Base-by-base conservation (phyloP, 2,329 filamentous ascomycete genomes). In the Parastagonospora nodorum region DNA sequence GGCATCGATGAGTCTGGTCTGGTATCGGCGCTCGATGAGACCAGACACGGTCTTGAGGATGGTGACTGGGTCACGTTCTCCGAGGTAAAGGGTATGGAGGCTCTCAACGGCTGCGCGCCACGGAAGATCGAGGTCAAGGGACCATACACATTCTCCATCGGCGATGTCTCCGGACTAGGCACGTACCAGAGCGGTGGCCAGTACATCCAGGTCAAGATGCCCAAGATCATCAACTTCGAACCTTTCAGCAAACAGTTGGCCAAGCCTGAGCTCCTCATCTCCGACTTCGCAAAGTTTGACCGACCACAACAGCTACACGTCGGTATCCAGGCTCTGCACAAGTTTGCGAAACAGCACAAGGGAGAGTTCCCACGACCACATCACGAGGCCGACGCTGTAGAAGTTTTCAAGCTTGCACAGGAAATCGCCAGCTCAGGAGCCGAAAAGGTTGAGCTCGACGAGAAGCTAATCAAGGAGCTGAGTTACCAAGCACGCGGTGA, bases 181-280 rank as follows among this genome's bases (percentile, higher is more conserved):
- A 82, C 89, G 66, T 99, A 99, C 78, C 80, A 90, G 78, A 84
- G 89, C 44, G 93, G 93, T 40, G 94, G 94, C 53, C 84, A 96
- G 52, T 99, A 89, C 74, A 88, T 90, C 33, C 94, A 99, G 75
- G 94, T 97, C 75, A 99, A 97, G 83, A 97, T 97, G 93, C 94
- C 94, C 43, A 96, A 94, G 78, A 84, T 91, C 47, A 77, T 97
- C 66, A 84, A 94, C 72, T 99, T 97, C 77, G 90, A 96, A 78
- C 81, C 86, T 35, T 84, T 97, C 50, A 86, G 86, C 36, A 78
- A 84, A 45, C 85, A 96, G 53, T 76, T 97, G 49, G 90, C 90
- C 75, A 89, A 91, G 50, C 94, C 94, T 2, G 93, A 97, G 66
- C 86, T 95, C 58, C 77, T 97, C 67, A 85, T 96, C 53, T 96